These are phyloP conservation scores for Monosporascus cannonballus DNA, from an alignment of 2,329 filamentous ascomycete species.

Conservation along the genomic window DNA sequence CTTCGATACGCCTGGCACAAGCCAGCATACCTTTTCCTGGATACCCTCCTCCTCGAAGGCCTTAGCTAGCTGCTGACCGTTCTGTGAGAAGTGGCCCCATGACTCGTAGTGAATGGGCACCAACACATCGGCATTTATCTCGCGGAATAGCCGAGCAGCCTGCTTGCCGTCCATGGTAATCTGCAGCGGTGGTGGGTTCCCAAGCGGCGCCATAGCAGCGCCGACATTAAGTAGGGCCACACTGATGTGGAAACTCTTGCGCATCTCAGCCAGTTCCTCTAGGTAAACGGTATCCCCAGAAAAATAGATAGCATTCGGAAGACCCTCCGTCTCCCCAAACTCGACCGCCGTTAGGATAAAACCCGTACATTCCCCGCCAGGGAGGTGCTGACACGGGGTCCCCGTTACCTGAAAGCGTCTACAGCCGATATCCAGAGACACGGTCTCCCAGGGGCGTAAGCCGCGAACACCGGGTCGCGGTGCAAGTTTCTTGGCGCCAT, in stretches of 20 bases:
- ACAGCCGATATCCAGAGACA: slow-evolving; percentile 21
- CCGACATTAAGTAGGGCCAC: slow-evolving; percentile 37
- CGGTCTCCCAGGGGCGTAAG: slow-evolving; percentile 33
- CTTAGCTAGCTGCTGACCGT: slow-evolving; percentile 20
- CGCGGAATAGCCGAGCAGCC: slow-evolving; percentile 31
- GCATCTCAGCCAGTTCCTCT: slow-evolving; percentile 30
- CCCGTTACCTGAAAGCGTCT: slow-evolving; percentile 32
- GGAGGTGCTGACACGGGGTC: slow-evolving; percentile 37
- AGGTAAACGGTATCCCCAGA: slow-evolving; percentile 44
- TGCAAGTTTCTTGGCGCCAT: slow-evolving; percentile 36
- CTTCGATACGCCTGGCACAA: slow-evolving; percentile 19
- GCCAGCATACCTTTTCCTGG: slow-evolving; percentile 28
- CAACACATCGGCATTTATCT: slow-evolving; percentile 33
- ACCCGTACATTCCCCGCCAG: slow-evolving; percentile 37
- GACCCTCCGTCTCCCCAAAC: slow-evolving; percentile 31
- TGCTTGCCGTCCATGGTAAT: slow-evolving; percentile 40
- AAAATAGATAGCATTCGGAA: slow-evolving; percentile 41
- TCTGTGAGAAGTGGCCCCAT: slow-evolving; percentile 38
- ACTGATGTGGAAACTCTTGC: slow-evolving; percentile 29
- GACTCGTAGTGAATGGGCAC: slow-evolving; percentile 42
- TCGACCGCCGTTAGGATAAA: slow-evolving; percentile 32
- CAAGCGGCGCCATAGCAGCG: slow-evolving; percentile 20
- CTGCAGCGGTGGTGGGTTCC: slow-evolving; percentile 20
- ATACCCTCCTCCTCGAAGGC: slow-evolving; percentile 30
- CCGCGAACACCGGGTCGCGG: slow-evolving; percentile 35